phyloP scores from a whole-genome alignment of 2,329 filamentous ascomycete species.

The Aspergillus amoenus region DNA sequence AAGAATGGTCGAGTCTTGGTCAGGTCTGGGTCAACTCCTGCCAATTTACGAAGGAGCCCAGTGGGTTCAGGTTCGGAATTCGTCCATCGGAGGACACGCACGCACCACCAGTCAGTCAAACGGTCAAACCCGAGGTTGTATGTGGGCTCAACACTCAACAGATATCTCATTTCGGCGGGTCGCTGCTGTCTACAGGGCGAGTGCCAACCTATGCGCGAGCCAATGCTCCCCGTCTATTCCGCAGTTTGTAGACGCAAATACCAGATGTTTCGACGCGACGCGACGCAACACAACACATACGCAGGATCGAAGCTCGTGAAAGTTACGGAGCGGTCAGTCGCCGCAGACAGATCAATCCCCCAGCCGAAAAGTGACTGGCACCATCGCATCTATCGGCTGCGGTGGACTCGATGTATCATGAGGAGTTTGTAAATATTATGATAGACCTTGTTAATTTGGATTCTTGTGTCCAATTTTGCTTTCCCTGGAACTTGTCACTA shows the following conservation, averaged over 20 bases:
- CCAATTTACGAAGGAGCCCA: not conserved
- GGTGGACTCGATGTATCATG: not conserved
- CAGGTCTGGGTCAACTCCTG: not conserved
- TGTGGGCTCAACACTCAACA: not conserved
- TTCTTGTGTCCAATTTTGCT: not conserved
- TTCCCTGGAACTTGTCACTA: not conserved
- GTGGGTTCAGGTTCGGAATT: not conserved
- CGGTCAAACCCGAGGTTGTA: constrained; percentile 1
- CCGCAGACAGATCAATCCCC: constrained; percentile 14
- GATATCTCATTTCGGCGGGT: too few species aligned
- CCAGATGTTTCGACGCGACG: not conserved
- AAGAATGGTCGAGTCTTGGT: not conserved
- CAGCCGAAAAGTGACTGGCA: not conserved
- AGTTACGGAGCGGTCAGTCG: constrained; percentile 14
- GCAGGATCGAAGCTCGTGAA: constrained; percentile 9
- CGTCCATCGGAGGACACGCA: not conserved
- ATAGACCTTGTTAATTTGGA: constrained; percentile 2
- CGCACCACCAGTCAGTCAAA: constrained; percentile 3
- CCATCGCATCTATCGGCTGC: not conserved
- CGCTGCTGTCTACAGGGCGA: not conserved
- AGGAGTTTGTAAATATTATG: not conserved
- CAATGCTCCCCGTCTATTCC: not conserved
- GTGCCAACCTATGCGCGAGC: not conserved
- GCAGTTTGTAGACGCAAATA: constrained; percentile 13
- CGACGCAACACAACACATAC: constrained; percentile 14